Evolutionary conservation across 2,329 filamentous ascomycete species (phyloP), one percentile per base, ranked within the genome.

Genomic region (Biscogniauxia sp.): DNA sequence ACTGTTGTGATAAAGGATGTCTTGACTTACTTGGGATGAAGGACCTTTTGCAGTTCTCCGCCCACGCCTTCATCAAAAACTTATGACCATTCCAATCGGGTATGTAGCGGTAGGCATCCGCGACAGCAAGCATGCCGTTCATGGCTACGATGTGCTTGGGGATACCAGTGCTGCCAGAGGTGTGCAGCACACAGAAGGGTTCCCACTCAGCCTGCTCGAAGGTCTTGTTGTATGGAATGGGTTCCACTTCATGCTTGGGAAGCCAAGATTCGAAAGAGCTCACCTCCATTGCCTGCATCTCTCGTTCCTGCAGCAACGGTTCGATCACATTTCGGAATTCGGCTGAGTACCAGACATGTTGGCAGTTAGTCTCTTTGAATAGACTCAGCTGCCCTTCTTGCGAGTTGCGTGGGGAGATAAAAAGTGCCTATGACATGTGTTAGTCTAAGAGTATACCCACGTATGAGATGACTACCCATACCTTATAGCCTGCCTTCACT

Each of bases 401-500:
- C 1, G 77, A 76, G 62, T 82, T 82, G 2, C 80, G 75, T 0
- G 78, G 74, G 19, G 79, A 82, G 51, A 81, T 76, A 50, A 80
- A 76, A 6, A 82, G 70, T 2, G 76, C 74, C 73, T 78, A 17
- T 28, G 11, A 32, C 19, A 13, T 8, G 28, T 49, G 60, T 20
- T 61, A 53, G 54, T 20, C 6, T 3, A 17, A 56, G 26, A 20
- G 7, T 23, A 5, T n/a, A n/a, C 4, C 6, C 9, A 6, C 52
- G 41, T 37, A 17, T 15, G 32, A 9, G 11, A 7, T 5, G 2
- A 11, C 15, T 2, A 6, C 25, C 20, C 50, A 54, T 64, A 80
- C 78, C 65, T 73, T 70, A 49, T 73, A 67, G 20, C 72, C 72
- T 1, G 70, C 68, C 55, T 74, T 74, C 19, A 70, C 61, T 6